Conservation (phyloP, 116 monocot species). For the Zostera marina region DNA sequence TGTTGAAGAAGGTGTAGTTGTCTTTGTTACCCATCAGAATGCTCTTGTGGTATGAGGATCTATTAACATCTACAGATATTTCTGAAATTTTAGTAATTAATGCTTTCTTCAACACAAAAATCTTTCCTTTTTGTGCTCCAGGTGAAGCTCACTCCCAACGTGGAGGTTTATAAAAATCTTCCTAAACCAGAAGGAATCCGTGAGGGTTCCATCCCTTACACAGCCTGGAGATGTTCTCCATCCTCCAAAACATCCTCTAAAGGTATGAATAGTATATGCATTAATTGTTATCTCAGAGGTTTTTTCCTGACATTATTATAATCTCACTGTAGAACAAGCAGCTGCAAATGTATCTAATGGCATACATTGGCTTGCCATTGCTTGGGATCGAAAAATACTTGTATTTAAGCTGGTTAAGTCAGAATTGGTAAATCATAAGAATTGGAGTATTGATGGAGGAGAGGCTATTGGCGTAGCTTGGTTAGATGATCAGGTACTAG, state of each 20-base stretch:
- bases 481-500: conserved; percentile 81
- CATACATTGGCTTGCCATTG: conserved; percentile 75
- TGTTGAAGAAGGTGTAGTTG: conserved; percentile 83
- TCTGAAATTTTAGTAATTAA: not conserved
- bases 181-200: conserved; percentile 81
- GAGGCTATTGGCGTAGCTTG: conserved; percentile 76
- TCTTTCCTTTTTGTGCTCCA: conserved; percentile 7
- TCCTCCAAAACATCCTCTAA: conserved; percentile 16
- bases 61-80: conserved; percentile 13
- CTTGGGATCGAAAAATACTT: conserved; percentile 85
- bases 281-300: conserved; percentile 1
- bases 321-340: conserved; percentile 13
- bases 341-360: conserved; percentile 40
- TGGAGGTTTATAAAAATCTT: conserved; percentile 54
- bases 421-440: conserved; percentile 42
- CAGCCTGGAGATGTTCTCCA: conserved; percentile 71
- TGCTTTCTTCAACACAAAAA: not conserved
- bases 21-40: conserved; percentile 85
- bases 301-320: conserved; percentile 1
- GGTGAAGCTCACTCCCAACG: conserved; percentile 57
- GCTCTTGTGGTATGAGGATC: conserved; percentile 80
- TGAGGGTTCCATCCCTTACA: conserved; percentile 94
- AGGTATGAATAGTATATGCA: conserved; percentile 13
- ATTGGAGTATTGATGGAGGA: conserved; percentile 75
- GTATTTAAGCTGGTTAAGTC: conserved; percentile 69